A percentile compares a stretch with the other conserved stretches of the same genome.
phyloP scores from a whole-genome alignment of 1,139 yeast genomes.

The Yamadazyma dendronema region DNA sequence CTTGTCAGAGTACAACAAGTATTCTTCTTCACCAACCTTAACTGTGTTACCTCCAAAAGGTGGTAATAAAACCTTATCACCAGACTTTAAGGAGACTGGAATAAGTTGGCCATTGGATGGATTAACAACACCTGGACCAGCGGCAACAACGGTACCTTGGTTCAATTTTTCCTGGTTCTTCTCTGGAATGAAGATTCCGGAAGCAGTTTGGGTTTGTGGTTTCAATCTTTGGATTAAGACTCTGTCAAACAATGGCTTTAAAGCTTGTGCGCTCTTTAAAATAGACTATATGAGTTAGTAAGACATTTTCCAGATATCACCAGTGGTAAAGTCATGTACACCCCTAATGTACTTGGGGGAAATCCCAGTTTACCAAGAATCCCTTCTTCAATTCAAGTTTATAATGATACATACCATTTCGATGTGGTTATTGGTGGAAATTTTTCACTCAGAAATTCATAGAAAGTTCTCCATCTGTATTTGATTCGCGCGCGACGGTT shows the following conservation, averaged over 20 bases:
- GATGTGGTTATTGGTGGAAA: conserved; percentile 3
- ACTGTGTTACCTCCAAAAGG: conserved; percentile 84
- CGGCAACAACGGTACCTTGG: conserved; percentile 75
- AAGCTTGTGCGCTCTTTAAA: conserved; percentile 81
- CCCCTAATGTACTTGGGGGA: too few species aligned
- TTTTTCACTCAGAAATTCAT: conserved; percentile 6
- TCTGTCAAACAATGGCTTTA: conserved; percentile 92
- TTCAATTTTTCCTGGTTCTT: conserved; percentile 92
- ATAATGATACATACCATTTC: conserved; percentile 19
- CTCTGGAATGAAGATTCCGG: conserved; percentile 95
- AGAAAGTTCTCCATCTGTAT: conserved; percentile 17
- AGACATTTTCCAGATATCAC: too few species aligned
- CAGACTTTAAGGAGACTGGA: conserved; percentile 73
- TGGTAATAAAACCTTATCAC: conserved; percentile 93
- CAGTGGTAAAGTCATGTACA: too few species aligned
- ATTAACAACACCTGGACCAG: conserved; percentile 79
- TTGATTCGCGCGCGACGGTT: conserved; percentile 2
- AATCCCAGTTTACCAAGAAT: too few species aligned
- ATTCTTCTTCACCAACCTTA: conserved; percentile 83
- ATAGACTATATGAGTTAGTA: conserved; percentile 42
- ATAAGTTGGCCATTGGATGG: conserved; percentile 64
- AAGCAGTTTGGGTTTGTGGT: conserved; percentile 89
- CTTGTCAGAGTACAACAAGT: conserved; percentile 77
- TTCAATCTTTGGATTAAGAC: conserved; percentile 91
- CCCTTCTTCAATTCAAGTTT: too few species aligned